Base-by-base conservation (phyloP, 805 yeast species). In the Hanseniaspora thailandica region DNA sequence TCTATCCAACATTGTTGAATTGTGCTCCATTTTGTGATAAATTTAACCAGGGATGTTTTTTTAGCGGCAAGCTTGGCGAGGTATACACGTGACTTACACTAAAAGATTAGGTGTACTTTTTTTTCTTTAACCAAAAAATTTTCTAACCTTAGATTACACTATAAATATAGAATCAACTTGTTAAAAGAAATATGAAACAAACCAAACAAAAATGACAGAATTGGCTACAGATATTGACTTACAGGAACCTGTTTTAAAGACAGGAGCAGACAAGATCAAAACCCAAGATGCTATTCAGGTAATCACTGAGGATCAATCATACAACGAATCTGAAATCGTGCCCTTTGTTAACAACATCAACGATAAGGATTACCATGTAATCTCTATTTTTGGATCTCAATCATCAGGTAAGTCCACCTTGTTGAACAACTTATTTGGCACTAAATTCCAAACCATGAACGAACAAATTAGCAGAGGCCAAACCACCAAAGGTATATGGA, bases 311-410 rank as follows among this genome's bases (percentile, higher is more conserved):
- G 98, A 93, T 68, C 77, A 82, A 57, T 96, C 86, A 62, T 93
- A 84, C 66, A 84, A 86, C 61, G 97, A 93, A 40, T 35, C 45
- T 19, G 54, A 35, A 19, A 22, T 50, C 26, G 43, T 50, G 5
- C 30, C 41, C 2, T 50, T 50, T 43, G 39, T 50, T 26, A 33
- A 36, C 5, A 50, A 33, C 19, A 33, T 50, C 7, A 50, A 50
- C 2, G 20, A 50, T 89, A 90, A 69, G 28, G 54, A 82, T 60
- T 89, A 90, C 70, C 96, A 93, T 66, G 80, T 93, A 19, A 86
- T 93, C 3, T 82, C 97, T 0, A 98, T 93, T 36, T 93, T 93
- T 72, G 98, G 98, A 5, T 87, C 96, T 0, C 98, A 93, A 65
- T 84, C 95, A 3, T 88, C 97, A 4, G 98, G 98, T 52, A 93